These are phyloP conservation scores for Epichloe scottii DNA, from an alignment of 2,329 filamentous ascomycete species.

Conservation along the genomic window DNA sequence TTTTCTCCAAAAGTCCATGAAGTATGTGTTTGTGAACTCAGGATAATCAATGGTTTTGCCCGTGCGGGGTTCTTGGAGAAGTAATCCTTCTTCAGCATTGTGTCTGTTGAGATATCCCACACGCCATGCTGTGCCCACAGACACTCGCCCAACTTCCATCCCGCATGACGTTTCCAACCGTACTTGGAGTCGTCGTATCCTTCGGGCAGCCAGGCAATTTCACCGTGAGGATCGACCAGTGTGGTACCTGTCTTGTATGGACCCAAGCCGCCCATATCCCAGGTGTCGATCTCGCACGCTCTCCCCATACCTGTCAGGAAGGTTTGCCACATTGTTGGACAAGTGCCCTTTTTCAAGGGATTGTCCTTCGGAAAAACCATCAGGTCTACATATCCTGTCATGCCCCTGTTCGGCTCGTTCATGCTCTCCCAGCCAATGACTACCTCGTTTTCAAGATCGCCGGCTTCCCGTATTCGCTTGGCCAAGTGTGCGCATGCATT, in stretches of 20 bases:
- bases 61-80: slow-evolving; percentile 64
- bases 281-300: slow-evolving; percentile 79
- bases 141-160: slow-evolving; percentile 88
- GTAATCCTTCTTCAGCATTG: slow-evolving; percentile 71
- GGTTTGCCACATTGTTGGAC: slow-evolving; percentile 87
- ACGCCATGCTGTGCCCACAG: slow-evolving; percentile 95
- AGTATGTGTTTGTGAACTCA: slow-evolving; percentile 82
- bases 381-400: slow-evolving; percentile 74
- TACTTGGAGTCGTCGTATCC: slow-evolving; percentile 79
- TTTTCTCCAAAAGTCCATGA: slow-evolving; percentile 70
- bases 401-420: slow-evolving; percentile 86
- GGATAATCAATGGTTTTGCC: slow-evolving; percentile 67
- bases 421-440: slow-evolving; percentile 94
- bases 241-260: slow-evolving; percentile 78
- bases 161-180: slow-evolving; percentile 76
- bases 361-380: slow-evolving; percentile 74
- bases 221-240: slow-evolving; percentile 78
- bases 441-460: slow-evolving; percentile 72
- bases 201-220: slow-evolving; percentile 70
- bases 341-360: slow-evolving; percentile 82
- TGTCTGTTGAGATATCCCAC: slow-evolving; percentile 75
- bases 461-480: slow-evolving; percentile 74
- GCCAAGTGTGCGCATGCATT: slow-evolving; percentile 71
- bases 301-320: slow-evolving; percentile 84
- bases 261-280: slow-evolving; percentile 87